Evolutionary conservation across 805 yeast genomes (phyloP).

Genomic region (Clavispora phyllophila): DNA sequence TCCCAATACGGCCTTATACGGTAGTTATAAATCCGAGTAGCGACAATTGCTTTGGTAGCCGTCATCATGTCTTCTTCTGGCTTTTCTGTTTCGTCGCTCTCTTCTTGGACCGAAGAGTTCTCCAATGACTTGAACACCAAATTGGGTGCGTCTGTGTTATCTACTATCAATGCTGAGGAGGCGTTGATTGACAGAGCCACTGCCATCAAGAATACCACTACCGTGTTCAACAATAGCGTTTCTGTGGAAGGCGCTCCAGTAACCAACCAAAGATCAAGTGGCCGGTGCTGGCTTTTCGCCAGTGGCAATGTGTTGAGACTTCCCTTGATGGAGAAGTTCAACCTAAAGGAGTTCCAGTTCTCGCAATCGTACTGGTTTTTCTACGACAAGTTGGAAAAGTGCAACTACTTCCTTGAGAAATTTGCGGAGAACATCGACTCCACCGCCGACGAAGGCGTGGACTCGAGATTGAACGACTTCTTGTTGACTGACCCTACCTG

Average conservation of each 20-base stretch:
- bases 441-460: conserved; percentile 8
- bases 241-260: conserved; percentile 56
- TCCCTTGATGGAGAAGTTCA: conserved; percentile 13
- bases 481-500: conserved; percentile 16
- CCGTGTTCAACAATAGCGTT: conserved; percentile 40
- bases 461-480: conserved; percentile 13
- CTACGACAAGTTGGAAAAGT: conserved; percentile 17
- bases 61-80: background rate
- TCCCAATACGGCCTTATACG: too few relatives aligned
- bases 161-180: conserved; percentile 14
- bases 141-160: conserved; percentile 11
- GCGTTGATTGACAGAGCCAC: conserved; percentile 14
- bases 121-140: conserved; percentile 7
- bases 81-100: background rate
- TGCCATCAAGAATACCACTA: conserved; percentile 15
- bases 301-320: conserved; percentile 15
- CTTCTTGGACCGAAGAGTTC: conserved; percentile 8
- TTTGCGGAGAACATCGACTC: conserved; percentile 13
- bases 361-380: conserved; percentile 19
- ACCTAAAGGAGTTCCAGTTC: conserved; percentile 17
- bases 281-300: conserved; percentile 20
- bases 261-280: conserved; percentile 15
- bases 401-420: conserved; percentile 15
- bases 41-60: too few relatives aligned
- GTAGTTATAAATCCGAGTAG: too few relatives aligned